Evolutionary conservation across 2,329 filamentous ascomycete species (phyloP), one percentile per base, ranked within the genome.

Genomic region (Trichoderma sp.): DNA sequence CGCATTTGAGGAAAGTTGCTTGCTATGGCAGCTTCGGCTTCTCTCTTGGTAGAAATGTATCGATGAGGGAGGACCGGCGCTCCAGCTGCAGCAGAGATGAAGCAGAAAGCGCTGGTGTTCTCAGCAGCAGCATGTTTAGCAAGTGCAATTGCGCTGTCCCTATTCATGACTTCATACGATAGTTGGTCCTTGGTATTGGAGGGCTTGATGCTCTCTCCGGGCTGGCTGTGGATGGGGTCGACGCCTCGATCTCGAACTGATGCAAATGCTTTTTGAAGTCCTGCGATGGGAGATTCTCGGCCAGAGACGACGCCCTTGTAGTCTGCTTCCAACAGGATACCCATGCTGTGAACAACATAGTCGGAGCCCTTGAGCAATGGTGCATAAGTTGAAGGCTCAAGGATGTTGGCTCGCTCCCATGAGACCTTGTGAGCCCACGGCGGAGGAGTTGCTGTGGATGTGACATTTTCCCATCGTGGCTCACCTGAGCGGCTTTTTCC

Each of bases 81-180:
- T 4, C 93, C 95, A 1, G 86, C 93, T 0, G 93, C 92, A 2
- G 96, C 96, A 43, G 94, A 97, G 71, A 99, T 91, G 83, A 93
- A 98, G 70, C 91, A 89, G 78, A 97, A 97, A 0, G 89, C 88
- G 21, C 85, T 81, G 16, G 91, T 90, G 43, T 88, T 85, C 70
- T 88, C 87, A 40, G 82, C 82, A 31, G 86, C 85, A 1, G 94
- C 89, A 77, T 95, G 92, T 76, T 91, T 89, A 16, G 95, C 96
- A 16, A 97, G 86, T 67, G 91, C 87, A 71, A 98, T 88, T 59
- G 95, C 95, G 82, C 84, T 88, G 81, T 98, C 95, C 69, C 96
- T 88, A 82, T 99, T 99, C 93, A 99, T 97, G 71, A 94, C 86
- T 83, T 98, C 96, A 83, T 99, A 99, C 21, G 95, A 97, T 75